phyloP scores from a whole-genome alignment of 352 stramenopile genomes.

The Pythium apleroticum region DNA sequence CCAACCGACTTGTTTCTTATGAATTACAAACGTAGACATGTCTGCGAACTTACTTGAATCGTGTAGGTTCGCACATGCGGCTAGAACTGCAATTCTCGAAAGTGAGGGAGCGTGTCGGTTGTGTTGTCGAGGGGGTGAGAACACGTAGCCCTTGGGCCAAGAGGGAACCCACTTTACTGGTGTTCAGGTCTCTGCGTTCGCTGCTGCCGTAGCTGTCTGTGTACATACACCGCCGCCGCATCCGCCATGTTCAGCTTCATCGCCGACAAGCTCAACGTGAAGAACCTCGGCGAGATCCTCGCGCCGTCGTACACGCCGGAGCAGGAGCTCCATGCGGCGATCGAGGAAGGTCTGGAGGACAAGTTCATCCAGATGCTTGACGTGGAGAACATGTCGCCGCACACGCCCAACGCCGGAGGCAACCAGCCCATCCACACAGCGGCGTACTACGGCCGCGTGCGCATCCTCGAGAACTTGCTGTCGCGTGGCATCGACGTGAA shows the following conservation, averaged over 20 bases:
- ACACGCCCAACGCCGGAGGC: conserved; percentile 65
- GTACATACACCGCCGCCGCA: neutral
- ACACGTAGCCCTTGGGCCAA: conserved; percentile 13
- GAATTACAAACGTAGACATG: neutral
- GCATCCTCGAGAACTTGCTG: conserved; percentile 76
- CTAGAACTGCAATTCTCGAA: conserved; percentile 17
- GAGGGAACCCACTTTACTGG: neutral
- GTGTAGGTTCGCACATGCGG: conserved; percentile 12
- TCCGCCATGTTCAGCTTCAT: conserved; percentile 85
- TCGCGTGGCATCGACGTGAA: conserved; percentile 72
- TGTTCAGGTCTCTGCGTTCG: neutral
- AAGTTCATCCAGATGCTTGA: conserved; percentile 78
- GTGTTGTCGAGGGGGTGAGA: conserved; percentile 16
- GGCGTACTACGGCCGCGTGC: conserved; percentile 74
- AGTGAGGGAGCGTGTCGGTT: conserved; percentile 16
- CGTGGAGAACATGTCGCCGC: conserved; percentile 64
- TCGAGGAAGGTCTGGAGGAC: conserved; percentile 69
- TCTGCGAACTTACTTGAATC: neutral
- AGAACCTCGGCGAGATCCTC: conserved; percentile 86
- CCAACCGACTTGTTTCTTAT: neutral
- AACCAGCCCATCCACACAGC: conserved; percentile 87
- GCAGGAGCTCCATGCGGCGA: conserved; percentile 79
- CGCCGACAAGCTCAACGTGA: conserved; percentile 88
- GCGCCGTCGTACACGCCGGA: conserved; percentile 85
- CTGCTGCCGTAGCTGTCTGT: neutral